phyloP scores from a whole-genome alignment of 352 stramenopile species.

The Phytopythium helicoides region DNA sequence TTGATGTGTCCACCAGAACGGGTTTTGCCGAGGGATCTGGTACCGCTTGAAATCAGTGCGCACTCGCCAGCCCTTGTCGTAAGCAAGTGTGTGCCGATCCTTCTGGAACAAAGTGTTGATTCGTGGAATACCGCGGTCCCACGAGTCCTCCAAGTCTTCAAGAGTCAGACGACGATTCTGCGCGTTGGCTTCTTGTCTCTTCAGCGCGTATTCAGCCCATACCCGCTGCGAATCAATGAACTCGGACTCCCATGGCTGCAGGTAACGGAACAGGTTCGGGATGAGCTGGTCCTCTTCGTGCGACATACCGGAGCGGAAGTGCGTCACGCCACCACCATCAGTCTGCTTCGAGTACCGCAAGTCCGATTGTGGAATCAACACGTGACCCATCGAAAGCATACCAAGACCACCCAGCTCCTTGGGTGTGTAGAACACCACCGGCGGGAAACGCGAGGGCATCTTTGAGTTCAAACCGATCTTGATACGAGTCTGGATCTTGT shows the following conservation, averaged over 20 bases:
- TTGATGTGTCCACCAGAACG: conserved; percentile 99
- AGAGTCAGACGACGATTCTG: conserved; percentile 98
- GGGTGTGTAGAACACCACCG: conserved; percentile 99
- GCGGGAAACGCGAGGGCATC: conserved; percentile 98
- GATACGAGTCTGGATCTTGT: conserved; percentile 99
- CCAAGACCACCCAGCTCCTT: conserved; percentile 99
- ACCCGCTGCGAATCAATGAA: conserved; percentile 99
- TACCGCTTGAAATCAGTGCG: conserved; percentile 99
- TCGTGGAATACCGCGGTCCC: conserved; percentile 97
- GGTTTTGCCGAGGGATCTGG: conserved; percentile 97
- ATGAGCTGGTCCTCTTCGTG: conserved; percentile 99
- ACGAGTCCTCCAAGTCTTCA: conserved; percentile 99
- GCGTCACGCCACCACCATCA: conserved; percentile 96
- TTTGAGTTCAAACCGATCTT: conserved; percentile 99
- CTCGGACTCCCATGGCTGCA: conserved; percentile 98
- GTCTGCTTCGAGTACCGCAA: conserved; percentile 99
- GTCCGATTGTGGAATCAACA: conserved; percentile 99
- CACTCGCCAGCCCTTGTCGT: conserved; percentile 99
- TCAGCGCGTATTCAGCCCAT: conserved; percentile 99
- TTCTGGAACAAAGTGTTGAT: conserved; percentile 98
- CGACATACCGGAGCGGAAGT: conserved; percentile 97
- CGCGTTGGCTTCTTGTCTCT: conserved; percentile 98
- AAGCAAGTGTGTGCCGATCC: conserved; percentile 99
- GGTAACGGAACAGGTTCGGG: conserved; percentile 99
- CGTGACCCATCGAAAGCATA: conserved; percentile 99